Evolutionary conservation across 2,329 filamentous ascomycete genomes (phyloP).

Genomic region (Pezicula rhizophila): DNA sequence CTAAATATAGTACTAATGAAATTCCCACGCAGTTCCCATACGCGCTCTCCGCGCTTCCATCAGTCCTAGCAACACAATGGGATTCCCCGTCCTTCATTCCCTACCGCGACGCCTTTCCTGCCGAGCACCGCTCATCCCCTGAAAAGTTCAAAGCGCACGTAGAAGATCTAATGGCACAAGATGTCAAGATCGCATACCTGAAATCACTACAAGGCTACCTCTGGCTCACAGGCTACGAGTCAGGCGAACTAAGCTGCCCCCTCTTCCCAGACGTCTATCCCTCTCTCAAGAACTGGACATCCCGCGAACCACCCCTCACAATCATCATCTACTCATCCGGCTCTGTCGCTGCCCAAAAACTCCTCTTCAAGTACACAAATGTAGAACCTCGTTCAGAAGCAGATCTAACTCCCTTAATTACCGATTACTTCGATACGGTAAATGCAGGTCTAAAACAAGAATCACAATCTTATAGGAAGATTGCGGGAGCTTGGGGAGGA

Average conservation of each 20-base stretch:
- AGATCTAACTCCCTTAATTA: constrained; percentile 55
- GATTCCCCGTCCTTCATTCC: constrained; percentile 54
- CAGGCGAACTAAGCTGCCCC: constrained; percentile 63
- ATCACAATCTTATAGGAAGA: constrained; percentile 52
- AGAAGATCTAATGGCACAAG: constrained; percentile 61
- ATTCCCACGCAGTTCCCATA: constrained; percentile 62
- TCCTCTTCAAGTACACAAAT: constrained; percentile 63
- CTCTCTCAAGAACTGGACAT: constrained; percentile 50
- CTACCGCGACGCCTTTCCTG: constrained; percentile 67
- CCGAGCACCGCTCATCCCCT: constrained; percentile 52
- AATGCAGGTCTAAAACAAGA: constrained; percentile 74
- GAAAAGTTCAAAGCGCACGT: constrained; percentile 60
- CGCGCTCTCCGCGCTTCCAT: constrained; percentile 60
- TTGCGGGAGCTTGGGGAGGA: constrained; percentile 23
- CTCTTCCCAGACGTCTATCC: constrained; percentile 70
- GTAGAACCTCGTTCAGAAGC: constrained; percentile 36
- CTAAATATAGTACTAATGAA: constrained; percentile 6
- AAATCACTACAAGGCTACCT: constrained; percentile 77
- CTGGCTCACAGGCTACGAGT: constrained; percentile 68
- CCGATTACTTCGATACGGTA: constrained; percentile 71
- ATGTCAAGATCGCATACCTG: constrained; percentile 71
- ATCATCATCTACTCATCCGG: constrained; percentile 79
- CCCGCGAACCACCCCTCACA: constrained; percentile 40
- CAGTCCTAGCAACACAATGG: constrained; percentile 62
- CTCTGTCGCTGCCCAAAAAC: constrained; percentile 73